Evolutionary conservation across 805 yeast genomes (phyloP).

Genomic region (Ogataea pini): DNA sequence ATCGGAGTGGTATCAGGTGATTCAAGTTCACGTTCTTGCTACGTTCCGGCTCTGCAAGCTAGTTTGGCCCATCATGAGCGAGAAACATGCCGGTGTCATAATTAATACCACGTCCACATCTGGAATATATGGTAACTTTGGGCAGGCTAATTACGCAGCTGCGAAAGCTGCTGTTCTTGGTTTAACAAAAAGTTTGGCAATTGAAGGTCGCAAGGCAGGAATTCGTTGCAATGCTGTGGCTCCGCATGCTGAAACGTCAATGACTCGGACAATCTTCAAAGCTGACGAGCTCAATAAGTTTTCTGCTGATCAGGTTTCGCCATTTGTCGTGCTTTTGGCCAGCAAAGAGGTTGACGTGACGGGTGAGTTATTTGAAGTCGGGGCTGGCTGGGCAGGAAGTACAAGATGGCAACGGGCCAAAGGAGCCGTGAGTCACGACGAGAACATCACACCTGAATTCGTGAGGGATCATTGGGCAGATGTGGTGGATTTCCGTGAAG

Average conservation of each 20-base stretch:
- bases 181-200: conserved; percentile 79
- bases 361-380: conserved; percentile 87
- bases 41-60: conserved; percentile 80
- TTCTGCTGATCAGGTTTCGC: conserved; percentile 89
- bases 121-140: conserved; percentile 96
- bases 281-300: conserved; percentile 79
- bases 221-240: conserved; percentile 84
- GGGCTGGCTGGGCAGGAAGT: conserved; percentile 95
- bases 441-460: conserved; percentile 62
- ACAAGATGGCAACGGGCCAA: conserved; percentile 94
- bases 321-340: conserved; percentile 77
- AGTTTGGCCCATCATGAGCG: conserved; percentile 87
- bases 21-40: conserved; percentile 80
- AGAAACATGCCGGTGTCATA: conserved; percentile 78
- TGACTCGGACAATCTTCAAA: conserved; percentile 87
- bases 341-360: conserved; percentile 67
- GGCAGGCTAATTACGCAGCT: conserved; percentile 94
- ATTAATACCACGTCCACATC: conserved; percentile 93
- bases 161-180: conserved; percentile 91
- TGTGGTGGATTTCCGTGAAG: conserved; percentile 62
- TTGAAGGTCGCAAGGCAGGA: conserved; percentile 81
- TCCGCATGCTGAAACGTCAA: conserved; percentile 97
- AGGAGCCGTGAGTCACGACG: conserved; percentile 69
- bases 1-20: conserved; percentile 78
- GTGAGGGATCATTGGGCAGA: conserved; percentile 66